Conservation (phyloP, 2,329 filamentous ascomycete species). For the Immersiporthe knoxdaviesiana region DNA sequence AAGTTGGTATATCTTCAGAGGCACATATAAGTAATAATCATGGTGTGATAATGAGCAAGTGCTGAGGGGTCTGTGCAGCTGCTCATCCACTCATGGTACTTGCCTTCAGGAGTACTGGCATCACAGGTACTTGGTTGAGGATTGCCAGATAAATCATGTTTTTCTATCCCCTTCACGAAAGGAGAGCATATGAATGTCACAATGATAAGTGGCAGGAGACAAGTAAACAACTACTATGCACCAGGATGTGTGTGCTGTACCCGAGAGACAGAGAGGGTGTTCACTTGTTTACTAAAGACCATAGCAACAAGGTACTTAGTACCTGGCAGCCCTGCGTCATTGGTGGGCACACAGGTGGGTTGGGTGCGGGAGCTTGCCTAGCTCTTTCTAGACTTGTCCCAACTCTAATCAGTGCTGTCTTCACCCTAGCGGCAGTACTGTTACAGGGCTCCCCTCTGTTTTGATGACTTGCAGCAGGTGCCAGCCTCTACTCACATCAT, state of each 20-base stretch:
- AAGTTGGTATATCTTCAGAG: neutral
- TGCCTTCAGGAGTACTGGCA: no score
- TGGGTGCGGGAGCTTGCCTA: neutral
- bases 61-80: neutral
- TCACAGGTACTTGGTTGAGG: no score
- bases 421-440: neutral
- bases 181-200: neutral
- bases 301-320: neutral
- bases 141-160: no score
- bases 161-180: no score
- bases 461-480: conserved; percentile 2
- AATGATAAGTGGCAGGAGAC: neutral
- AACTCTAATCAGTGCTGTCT: neutral
- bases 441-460: neutral
- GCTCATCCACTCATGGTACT: no score
- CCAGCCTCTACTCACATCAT: neutral
- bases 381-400: neutral
- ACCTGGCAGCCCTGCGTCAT: no score
- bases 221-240: no score
- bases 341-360: neutral
- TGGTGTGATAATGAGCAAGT: neutral
- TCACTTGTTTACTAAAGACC: neutral
- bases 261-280: neutral
- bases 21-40: neutral
- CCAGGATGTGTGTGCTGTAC: neutral